Evolutionary conservation across 441 rosid genomes (phyloP).

Genomic region (Erodium moschatum): DNA sequence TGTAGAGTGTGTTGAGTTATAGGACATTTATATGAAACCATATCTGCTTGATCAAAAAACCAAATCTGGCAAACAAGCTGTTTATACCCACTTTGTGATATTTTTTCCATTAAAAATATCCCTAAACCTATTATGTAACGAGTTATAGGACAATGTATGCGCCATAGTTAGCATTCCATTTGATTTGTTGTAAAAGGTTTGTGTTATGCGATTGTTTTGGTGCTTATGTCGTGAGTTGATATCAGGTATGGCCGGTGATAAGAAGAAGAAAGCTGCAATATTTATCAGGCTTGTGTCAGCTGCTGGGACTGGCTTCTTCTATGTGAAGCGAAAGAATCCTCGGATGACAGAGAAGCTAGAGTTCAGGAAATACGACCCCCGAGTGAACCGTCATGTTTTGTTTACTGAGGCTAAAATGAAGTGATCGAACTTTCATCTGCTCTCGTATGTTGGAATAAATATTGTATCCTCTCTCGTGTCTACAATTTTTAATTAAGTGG

Average conservation of each 20-base stretch:
- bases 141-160: no score
- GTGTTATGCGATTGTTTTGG: not conserved
- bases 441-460: not conserved
- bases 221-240: no score
- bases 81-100: no score
- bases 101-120: no score
- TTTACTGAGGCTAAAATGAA: slow-evolving; percentile 91
- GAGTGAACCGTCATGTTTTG: slow-evolving; percentile 79
- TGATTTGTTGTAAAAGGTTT: no score
- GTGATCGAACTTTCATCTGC: slow-evolving; percentile 24
- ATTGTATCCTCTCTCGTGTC: not conserved
- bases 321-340: slow-evolving; percentile 80
- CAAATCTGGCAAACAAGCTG: no score
- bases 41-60: no score
- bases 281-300: slow-evolving; percentile 85
- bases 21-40: no score
- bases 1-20: no score
- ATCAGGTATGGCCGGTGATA: slow-evolving; percentile 54
- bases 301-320: slow-evolving; percentile 95
- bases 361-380: slow-evolving; percentile 82
- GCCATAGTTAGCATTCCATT: no score
- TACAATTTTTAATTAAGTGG: not conserved
- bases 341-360: slow-evolving; percentile 78
- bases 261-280: slow-evolving; percentile 83
- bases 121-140: no score